Evolutionary conservation across 305 asterid genomes (phyloP), one percentile per base, ranked within the genome.

Genomic region (Withania somnifera): DNA sequence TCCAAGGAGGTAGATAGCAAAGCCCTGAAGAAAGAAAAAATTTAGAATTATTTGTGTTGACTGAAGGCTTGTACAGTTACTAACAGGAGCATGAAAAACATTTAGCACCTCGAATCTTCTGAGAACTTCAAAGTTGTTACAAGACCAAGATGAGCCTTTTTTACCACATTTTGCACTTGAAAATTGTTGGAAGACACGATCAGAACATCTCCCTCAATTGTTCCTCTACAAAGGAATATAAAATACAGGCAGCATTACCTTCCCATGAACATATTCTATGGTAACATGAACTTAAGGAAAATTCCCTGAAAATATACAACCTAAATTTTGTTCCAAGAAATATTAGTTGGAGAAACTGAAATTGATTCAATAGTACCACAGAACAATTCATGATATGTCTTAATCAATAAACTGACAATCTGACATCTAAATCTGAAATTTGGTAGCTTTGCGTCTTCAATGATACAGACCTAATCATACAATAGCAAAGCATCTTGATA

Each of bases 121-220:
- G 99, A 93, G 88, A 96, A 94, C 54, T 92, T 89, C 82, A 93
- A 81, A 53, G 97, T 87, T 66, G 99, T 96, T 56, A 92, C 94
- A 52, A 94, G 88, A 83, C 97, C 98, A 82, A 96, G 92, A 88
- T 96, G 99, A 84, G 99, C 99, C 88, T 89, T 94, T 88, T 85
- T 93, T 71, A 93, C 86, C 53, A 84, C 77, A 63, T 86, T 87
- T 28, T 86, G 94, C 84, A 91, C 93, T 82, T 87, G 86, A 92
- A 91, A 84, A 56, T 83, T 88, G 69, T 80, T 84, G 69, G 95
- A 85, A 78, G 86, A 86, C 82, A 93, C 61, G 85, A 96, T 84
- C 69, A 85, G 73, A 81, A 94, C 81, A 77, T 91, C 93, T 82
- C 99, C 99, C 88, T 93, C 86, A 84, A 86, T 88, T 57, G 98